Conservation (phyloP, 2,329 filamentous ascomycete genomes). For the Ophiostoma populinum region DNA sequence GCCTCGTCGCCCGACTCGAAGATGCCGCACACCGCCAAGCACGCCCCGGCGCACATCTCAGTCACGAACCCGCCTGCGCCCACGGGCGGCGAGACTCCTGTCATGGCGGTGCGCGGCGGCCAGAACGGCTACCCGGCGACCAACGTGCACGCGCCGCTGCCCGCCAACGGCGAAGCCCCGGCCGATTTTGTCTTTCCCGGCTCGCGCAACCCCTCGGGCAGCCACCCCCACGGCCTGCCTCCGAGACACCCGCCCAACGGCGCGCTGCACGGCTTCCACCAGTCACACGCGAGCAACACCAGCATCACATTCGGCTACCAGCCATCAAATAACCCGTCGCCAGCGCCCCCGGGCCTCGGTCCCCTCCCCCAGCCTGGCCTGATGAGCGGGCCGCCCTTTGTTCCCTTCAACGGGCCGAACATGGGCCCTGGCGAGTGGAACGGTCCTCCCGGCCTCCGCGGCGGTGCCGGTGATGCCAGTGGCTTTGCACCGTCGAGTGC, state of each 20-base stretch:
- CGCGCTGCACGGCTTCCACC: constrained; percentile 21
- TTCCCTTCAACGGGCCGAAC: constrained; percentile 4
- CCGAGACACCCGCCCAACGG: background rate
- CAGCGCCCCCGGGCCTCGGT: constrained; percentile 23
- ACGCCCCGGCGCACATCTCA: background rate
- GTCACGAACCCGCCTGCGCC: background rate
- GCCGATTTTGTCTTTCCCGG: constrained; percentile 6
- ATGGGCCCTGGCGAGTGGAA: constrained; percentile 9
- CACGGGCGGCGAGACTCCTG: background rate
- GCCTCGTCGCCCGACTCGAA: constrained; percentile 2
- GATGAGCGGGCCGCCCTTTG: constrained; percentile 11
- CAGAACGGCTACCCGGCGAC: background rate
- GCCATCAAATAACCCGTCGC: constrained; percentile 40
- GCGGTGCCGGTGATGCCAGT: constrained; percentile 3
- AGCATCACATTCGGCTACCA: constrained; percentile 40
- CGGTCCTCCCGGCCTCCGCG: constrained; percentile 4
- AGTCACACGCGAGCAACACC: constrained; percentile 34
- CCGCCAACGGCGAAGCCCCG: background rate
- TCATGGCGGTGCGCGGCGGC: background rate
- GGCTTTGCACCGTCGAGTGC: constrained; percentile 14
- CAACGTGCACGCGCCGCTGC: background rate
- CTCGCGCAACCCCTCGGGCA: background rate
- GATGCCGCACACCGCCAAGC: background rate
- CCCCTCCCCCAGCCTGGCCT: constrained; percentile 21
- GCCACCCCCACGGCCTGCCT: constrained; percentile 2